These are phyloP conservation scores for Russula olivacea DNA, from an alignment of 768 basidiomycete genomes.

Conservation along the genomic window DNA sequence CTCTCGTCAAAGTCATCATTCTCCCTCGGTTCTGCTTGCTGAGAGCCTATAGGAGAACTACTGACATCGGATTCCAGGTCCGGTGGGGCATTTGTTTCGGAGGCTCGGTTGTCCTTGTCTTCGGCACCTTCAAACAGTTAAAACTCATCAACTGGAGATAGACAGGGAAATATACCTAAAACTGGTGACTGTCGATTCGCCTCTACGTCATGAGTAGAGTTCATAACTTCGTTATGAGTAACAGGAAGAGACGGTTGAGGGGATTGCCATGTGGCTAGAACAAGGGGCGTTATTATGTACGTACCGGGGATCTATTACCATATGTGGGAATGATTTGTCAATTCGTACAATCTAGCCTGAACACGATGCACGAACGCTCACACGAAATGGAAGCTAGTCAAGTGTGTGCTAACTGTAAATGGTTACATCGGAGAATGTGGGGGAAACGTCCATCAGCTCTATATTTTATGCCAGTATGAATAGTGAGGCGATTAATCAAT, in stretches of 20 bases:
- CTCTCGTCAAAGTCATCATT: conserved; percentile 32
- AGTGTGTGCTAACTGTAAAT: background rate
- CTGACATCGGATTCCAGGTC: background rate
- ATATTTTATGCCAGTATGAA: too few species aligned
- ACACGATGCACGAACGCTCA: too few species aligned
- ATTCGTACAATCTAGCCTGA: background rate
- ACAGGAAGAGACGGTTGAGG: background rate
- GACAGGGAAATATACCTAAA: background rate
- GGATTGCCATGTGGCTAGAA: too few species aligned
- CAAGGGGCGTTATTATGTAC: too few species aligned
- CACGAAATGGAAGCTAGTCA: background rate
- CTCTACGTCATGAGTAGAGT: background rate
- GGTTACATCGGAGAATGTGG: background rate
- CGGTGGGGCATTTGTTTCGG: background rate
- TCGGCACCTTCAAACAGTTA: background rate
- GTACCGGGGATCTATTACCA: too few species aligned
- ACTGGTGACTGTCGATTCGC: background rate
- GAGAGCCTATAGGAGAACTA: background rate
- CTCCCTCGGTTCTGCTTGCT: background rate
- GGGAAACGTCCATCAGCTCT: too few species aligned
- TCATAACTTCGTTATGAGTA: background rate
- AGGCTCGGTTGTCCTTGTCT: background rate
- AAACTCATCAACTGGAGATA: background rate
- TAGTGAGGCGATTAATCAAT: too few species aligned
- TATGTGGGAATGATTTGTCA: too few species aligned